phyloP scores from a whole-genome alignment of 257 asterid species.

The Solanum etuberosum region DNA sequence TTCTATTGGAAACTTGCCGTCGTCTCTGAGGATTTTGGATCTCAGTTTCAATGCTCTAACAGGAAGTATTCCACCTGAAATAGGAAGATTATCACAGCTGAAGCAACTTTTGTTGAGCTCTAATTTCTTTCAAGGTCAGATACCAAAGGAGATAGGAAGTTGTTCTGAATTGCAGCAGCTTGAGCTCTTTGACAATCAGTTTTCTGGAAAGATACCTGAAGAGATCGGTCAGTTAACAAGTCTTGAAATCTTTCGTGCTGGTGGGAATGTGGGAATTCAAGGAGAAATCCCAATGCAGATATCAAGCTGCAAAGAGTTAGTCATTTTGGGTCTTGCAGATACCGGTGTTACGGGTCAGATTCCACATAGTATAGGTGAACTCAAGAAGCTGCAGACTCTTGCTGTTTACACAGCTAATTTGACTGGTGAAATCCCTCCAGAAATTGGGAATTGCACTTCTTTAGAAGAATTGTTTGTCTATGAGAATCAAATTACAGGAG shows the following conservation, averaged over 20 bases:
- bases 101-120: slow-evolving; percentile 34
- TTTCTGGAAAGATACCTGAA: slow-evolving; percentile 34
- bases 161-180: slow-evolving; percentile 38
- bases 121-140: slow-evolving; percentile 34
- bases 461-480: slow-evolving; percentile 45
- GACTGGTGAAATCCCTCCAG: slow-evolving; percentile 47
- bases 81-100: slow-evolving; percentile 38
- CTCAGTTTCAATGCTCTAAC: slow-evolving; percentile 54
- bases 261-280: slow-evolving; percentile 41
- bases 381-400: slow-evolving; percentile 50
- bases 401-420: slow-evolving; percentile 54
- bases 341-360: slow-evolving; percentile 50
- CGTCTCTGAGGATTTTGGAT: slow-evolving; percentile 36
- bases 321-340: slow-evolving; percentile 53
- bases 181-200: slow-evolving; percentile 52
- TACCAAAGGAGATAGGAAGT: slow-evolving; percentile 47
- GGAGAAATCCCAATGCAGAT: slow-evolving; percentile 54
- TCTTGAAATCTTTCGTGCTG: slow-evolving; percentile 51
- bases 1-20: slow-evolving; percentile 33
- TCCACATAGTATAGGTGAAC: slow-evolving; percentile 39
- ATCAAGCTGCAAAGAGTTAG: slow-evolving; percentile 41
- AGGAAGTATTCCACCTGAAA: slow-evolving; percentile 40
- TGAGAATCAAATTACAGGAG: slow-evolving; percentile 54
- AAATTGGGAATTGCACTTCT: slow-evolving; percentile 48
- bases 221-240: slow-evolving; percentile 28